Conservation (phyloP, 495 filamentous ascomycete genomes). For the Podospora conica region DNA sequence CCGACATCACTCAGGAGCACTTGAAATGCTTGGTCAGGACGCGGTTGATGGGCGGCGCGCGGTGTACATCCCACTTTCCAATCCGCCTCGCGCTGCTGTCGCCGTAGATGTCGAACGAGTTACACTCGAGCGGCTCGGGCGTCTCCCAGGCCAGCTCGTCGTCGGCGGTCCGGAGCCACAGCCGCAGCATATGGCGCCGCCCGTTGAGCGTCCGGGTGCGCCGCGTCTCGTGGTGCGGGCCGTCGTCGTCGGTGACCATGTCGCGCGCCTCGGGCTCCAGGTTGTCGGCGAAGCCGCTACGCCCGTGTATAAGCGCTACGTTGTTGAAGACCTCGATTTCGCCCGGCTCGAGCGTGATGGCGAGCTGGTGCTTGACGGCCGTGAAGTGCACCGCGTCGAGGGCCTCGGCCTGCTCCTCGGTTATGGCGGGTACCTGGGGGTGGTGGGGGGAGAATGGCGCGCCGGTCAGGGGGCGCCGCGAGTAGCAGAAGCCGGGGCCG, state of each 20-base stretch:
- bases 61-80: neutral
- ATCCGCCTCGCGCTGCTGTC: neutral
- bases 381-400: slow-evolving; percentile 9
- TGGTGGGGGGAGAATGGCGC: neutral
- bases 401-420: slow-evolving; percentile 10
- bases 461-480: slow-evolving; percentile 1
- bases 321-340: slow-evolving; percentile 11
- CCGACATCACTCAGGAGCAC: too few relatives aligned
- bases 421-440: slow-evolving; percentile 2
- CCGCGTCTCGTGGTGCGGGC: too few relatives aligned
- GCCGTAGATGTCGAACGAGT: slow-evolving; percentile 2
- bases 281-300: neutral
- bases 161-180: slow-evolving; percentile 11
- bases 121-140: slow-evolving; percentile 6
- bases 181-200: slow-evolving; percentile 8
- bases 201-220: too few relatives aligned
- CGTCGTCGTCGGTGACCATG: too few relatives aligned
- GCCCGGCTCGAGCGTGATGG: neutral
- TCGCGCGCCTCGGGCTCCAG: too few relatives aligned
- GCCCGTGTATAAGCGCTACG: slow-evolving; percentile 6
- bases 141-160: neutral
- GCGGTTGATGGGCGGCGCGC: too few relatives aligned
- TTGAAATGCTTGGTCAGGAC: slow-evolving; percentile 1
- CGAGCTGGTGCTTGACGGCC: slow-evolving; percentile 2
- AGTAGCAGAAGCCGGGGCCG: slow-evolving; percentile 5